Percentiles rank a stretch among this genome's conserved stretches.
These are phyloP conservation scores for Dipteronia sinensis DNA, from an alignment of 345 rosid genomes.

Conservation along the genomic window DNA sequence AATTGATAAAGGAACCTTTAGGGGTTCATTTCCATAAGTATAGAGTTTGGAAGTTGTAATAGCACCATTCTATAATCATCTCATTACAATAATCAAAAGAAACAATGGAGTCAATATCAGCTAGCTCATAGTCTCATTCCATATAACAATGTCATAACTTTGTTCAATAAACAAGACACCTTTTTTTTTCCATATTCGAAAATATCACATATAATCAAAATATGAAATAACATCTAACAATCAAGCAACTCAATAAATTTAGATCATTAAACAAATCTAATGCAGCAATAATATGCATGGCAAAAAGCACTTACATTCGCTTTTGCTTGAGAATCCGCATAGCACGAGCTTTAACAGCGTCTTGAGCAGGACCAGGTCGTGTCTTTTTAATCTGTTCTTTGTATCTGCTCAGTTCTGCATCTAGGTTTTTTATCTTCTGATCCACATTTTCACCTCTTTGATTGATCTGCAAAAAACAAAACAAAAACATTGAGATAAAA, in stretches of 20 bases:
- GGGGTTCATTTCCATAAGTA: background rate
- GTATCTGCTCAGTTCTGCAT: slow-evolving; percentile 73
- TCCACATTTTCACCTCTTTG: slow-evolving; percentile 93
- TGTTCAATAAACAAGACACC: background rate
- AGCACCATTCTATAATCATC: slow-evolving; percentile 1
- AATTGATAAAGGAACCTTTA: background rate
- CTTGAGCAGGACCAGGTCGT: slow-evolving; percentile 93
- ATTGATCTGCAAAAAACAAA: slow-evolving; percentile 50
- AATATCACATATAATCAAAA: background rate
- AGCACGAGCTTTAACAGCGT: slow-evolving; percentile 89
- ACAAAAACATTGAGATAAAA: background rate
- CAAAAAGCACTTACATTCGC: slow-evolving; percentile 54
- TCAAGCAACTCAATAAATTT: background rate
- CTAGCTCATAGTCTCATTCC: too few species aligned
- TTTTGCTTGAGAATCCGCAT: slow-evolving; percentile 92
- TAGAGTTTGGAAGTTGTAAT: too few species aligned
- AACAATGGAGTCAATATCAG: background rate
- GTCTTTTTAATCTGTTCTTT: slow-evolving; percentile 87
- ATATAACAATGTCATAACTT: background rate
- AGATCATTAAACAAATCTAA: background rate
- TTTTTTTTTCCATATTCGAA: background rate
- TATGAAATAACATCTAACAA: background rate
- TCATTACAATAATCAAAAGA: background rate
- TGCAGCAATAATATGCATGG: background rate
- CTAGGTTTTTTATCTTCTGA: slow-evolving; percentile 81